Evolutionary conservation across 2,329 filamentous ascomycete genomes (phyloP).

Genomic region (Fusarium oxysporum): DNA sequence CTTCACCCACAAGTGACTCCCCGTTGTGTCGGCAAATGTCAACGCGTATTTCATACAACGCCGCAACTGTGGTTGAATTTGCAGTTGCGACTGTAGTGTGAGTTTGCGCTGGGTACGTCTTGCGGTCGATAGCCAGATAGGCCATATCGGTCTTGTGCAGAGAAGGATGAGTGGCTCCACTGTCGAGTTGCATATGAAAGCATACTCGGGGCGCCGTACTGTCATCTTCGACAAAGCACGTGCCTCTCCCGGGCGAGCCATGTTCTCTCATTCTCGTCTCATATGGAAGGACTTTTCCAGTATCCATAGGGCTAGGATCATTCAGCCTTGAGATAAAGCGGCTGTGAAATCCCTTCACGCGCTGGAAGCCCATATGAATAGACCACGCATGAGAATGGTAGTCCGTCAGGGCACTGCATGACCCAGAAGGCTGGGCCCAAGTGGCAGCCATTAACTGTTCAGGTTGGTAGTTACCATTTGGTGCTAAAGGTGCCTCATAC

Average conservation of each 20-base stretch:
- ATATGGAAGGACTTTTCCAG: conserved; percentile 34
- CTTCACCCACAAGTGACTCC: conserved; percentile 39
- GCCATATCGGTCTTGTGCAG: conserved; percentile 35
- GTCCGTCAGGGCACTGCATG: background rate
- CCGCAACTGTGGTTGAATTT: conserved; percentile 9
- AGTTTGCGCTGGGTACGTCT: conserved; percentile 39
- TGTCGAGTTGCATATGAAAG: conserved; percentile 45
- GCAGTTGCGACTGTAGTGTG: conserved; percentile 29
- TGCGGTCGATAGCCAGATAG: conserved; percentile 35
- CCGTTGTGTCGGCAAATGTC: conserved; percentile 43
- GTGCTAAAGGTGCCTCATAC: conserved; percentile 41
- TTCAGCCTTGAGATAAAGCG: conserved; percentile 11
- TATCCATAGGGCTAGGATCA: background rate
- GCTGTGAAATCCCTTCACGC: conserved; percentile 38
- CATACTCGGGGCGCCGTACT: conserved; percentile 30
- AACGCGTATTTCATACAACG: conserved; percentile 42
- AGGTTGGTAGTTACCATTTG: conserved; percentile 10
- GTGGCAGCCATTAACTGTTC: conserved; percentile 42
- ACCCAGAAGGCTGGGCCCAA: conserved; percentile 35
- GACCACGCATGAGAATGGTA: conserved; percentile 20
- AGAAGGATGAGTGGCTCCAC: conserved; percentile 39
- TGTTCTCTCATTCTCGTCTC: conserved; percentile 16
- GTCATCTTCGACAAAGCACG: conserved; percentile 29
- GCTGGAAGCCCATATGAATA: conserved; percentile 46
- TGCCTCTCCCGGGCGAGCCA: background rate